Conservation (phyloP, 2,329 filamentous ascomycete genomes). For the Alternaria consortialis region DNA sequence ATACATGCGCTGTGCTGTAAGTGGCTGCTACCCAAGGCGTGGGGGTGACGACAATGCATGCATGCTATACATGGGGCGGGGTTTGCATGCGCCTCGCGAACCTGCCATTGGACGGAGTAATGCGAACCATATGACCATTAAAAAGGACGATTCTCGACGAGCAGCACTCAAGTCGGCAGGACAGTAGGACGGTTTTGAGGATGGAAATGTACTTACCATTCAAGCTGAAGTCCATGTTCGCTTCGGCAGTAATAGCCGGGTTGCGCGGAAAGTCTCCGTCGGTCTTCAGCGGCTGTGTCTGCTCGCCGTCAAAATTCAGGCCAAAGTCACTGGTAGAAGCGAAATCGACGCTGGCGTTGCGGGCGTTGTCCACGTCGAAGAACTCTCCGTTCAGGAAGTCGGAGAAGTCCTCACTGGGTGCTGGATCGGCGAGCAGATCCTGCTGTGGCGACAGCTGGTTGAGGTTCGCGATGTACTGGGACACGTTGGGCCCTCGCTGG, state of each 20-base stretch:
- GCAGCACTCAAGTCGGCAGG: conserved; percentile 17
- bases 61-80: conserved; percentile 39
- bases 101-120: conserved; percentile 34
- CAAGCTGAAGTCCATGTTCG: conserved; percentile 48
- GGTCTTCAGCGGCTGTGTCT: conserved; percentile 20
- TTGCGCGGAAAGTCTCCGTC: conserved; percentile 25
- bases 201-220: conserved; percentile 40
- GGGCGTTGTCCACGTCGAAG: conserved; percentile 69
- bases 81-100: conserved; percentile 30
- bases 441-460: conserved; percentile 69
- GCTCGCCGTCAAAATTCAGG: conserved; percentile 40
- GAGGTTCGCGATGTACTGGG: conserved; percentile 86
- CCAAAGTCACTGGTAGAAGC: conserved; percentile 38
- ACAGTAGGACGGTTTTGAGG: conserved; percentile 14
- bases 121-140: conserved; percentile 24
- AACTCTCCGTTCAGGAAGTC: conserved; percentile 69
- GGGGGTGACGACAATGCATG: conserved; percentile 35
- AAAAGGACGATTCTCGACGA: conserved; percentile 18
- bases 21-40: conserved; percentile 35
- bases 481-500: conserved; percentile 84
- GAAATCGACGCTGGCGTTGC: conserved; percentile 36
- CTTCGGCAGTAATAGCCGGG: conserved; percentile 27
- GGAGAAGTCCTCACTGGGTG: conserved; percentile 58
- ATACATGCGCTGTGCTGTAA: conserved; percentile 29
- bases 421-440: conserved; percentile 46